These are phyloP conservation scores for Starmerella vaccinii DNA, from an alignment of 805 yeast genomes.

Conservation along the genomic window DNA sequence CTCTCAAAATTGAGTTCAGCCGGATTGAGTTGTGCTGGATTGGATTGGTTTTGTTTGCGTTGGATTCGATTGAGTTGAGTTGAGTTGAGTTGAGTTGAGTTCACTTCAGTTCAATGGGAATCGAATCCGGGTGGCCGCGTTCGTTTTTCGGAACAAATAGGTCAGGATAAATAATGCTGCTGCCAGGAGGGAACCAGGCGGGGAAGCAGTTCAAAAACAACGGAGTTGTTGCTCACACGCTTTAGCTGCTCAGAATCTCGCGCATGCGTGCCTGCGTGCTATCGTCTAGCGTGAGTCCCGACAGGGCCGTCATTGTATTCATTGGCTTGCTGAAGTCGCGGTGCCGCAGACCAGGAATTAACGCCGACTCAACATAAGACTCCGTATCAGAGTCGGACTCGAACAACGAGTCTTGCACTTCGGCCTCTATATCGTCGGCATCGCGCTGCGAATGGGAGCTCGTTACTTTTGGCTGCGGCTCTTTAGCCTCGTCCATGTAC, in stretches of 20 bases:
- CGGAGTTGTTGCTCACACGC: too few relatives aligned
- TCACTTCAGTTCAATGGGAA: too few relatives aligned
- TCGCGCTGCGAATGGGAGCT: neutral
- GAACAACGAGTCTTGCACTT: neutral
- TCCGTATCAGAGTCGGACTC: conserved; percentile 9
- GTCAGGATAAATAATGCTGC: too few relatives aligned
- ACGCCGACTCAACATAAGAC: conserved; percentile 19
- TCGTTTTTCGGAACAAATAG: too few relatives aligned
- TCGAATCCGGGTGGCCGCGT: too few relatives aligned
- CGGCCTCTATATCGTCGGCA: conserved; percentile 9
- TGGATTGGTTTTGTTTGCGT: too few relatives aligned
- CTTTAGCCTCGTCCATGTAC: conserved; percentile 16
- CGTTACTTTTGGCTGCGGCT: neutral
- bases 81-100: too few relatives aligned
- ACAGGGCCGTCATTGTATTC: conserved; percentile 11
- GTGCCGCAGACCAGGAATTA: conserved; percentile 17
- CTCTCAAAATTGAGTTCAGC: too few relatives aligned
- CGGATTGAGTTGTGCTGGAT: too few relatives aligned
- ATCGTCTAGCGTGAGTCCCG: conserved; percentile 11
- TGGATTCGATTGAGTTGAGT: too few relatives aligned
- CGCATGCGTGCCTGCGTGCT: conserved; percentile 5
- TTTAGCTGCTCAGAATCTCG: conserved; percentile 1
- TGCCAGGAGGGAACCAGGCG: too few relatives aligned
- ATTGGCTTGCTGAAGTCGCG: conserved; percentile 16
- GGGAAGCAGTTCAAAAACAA: too few relatives aligned